A percentile compares a stretch with the other conserved stretches of the same genome.
These are phyloP conservation scores for Immersiella caudata DNA, from an alignment of 495 filamentous ascomycete species.

Conservation along the genomic window DNA sequence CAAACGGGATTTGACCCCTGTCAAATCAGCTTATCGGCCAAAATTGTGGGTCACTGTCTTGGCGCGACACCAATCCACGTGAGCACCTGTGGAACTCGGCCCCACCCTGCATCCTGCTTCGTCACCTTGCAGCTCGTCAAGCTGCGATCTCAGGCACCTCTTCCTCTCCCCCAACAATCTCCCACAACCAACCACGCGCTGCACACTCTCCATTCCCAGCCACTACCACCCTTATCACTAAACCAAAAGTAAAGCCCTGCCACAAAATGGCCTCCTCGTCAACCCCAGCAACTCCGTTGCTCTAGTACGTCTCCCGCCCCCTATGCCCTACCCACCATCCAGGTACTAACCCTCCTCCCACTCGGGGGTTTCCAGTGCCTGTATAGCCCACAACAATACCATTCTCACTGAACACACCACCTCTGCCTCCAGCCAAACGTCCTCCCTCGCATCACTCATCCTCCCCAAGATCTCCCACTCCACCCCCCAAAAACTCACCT, in stretches of 20 bases:
- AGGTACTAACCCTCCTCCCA: constrained; percentile 31
- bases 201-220: neutral
- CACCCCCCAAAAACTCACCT: constrained; percentile 84
- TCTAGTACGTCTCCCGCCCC: constrained; percentile 65
- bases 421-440: constrained; percentile 73
- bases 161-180: neutral
- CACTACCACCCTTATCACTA: neutral
- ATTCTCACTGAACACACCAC: constrained; percentile 91
- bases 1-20: neutral
- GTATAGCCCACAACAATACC: constrained; percentile 86
- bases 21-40: neutral
- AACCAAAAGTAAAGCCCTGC: neutral
- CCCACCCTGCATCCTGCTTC: constrained; percentile 16
- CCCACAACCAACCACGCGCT: neutral
- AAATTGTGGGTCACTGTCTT: neutral
- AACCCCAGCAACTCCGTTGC: constrained; percentile 69
- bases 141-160: neutral
- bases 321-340: constrained; percentile 17
- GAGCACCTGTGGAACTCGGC: neutral
- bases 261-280: constrained; percentile 77
- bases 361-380: constrained; percentile 70
- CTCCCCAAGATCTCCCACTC: constrained; percentile 91
- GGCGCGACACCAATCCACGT: neutral
- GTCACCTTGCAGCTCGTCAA: constrained; percentile 25
- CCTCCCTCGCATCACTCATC: constrained; percentile 86